phyloP scores from a whole-genome alignment of 495 filamentous ascomycete species.

The Baudoinia panamericana region DNA sequence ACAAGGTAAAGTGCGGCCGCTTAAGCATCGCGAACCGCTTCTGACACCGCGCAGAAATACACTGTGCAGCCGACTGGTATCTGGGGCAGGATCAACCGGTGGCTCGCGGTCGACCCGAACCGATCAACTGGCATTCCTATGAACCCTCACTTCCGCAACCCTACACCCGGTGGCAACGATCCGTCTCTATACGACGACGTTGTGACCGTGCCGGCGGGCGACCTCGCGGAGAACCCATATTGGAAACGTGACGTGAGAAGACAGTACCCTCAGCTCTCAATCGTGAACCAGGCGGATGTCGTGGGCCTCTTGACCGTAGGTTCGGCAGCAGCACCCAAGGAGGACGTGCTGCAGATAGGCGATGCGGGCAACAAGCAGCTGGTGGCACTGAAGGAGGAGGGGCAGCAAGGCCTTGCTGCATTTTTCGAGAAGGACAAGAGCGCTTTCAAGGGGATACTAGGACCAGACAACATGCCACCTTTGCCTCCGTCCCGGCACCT shows the following conservation, averaged over 20 bases:
- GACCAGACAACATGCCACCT: constrained; percentile 65
- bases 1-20: constrained; percentile 1
- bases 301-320: constrained; percentile 78
- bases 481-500: constrained; percentile 53
- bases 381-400: constrained; percentile 65
- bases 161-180: constrained; percentile 66
- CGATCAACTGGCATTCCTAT: constrained; percentile 85
- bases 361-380: constrained; percentile 72
- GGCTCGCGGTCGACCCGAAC: constrained; percentile 70
- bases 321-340: constrained; percentile 64
- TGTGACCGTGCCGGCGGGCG: constrained; percentile 78
- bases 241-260: constrained; percentile 88
- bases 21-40: neutral
- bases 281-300: constrained; percentile 71
- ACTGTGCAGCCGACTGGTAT: constrained; percentile 84
- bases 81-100: constrained; percentile 70
- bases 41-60: constrained; percentile 59
- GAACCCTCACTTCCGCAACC: constrained; percentile 84
- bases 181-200: constrained; percentile 76
- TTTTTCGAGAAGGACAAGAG: constrained; percentile 58
- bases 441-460: constrained; percentile 51
- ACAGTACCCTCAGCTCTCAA: constrained; percentile 68
- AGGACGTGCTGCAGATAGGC: constrained; percentile 62
- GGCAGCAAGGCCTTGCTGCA: constrained; percentile 53
- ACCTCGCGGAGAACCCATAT: constrained; percentile 95